Evolutionary conservation across 257 asterid species (phyloP).

Genomic region (Misopates orontium): DNA sequence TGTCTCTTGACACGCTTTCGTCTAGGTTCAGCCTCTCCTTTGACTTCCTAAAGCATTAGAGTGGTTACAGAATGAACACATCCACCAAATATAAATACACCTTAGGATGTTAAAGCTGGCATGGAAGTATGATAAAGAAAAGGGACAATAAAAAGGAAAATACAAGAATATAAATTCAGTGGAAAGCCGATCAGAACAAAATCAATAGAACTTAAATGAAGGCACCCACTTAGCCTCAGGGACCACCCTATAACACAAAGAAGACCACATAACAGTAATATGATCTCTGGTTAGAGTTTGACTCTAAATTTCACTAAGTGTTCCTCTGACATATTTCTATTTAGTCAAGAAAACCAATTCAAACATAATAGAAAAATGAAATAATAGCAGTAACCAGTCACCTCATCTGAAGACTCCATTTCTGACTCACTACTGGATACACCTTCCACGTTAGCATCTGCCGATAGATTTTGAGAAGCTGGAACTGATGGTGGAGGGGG

Average conservation of each 20-base stretch:
- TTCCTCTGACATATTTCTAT: neutral
- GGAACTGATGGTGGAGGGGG: conserved; percentile 47
- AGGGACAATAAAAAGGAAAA: conserved; percentile 12
- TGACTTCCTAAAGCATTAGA: conserved; percentile 51
- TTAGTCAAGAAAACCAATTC: neutral
- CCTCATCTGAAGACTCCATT: conserved; percentile 98
- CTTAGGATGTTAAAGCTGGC: neutral
- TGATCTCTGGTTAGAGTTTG: neutral
- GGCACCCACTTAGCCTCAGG: neutral
- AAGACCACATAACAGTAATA: conserved; percentile 1
- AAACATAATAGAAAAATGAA: conserved; percentile 13
- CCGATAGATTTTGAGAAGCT: conserved; percentile 48
- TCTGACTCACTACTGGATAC: conserved; percentile 76
- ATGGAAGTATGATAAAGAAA: neutral
- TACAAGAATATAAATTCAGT: neutral
- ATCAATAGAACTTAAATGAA: neutral
- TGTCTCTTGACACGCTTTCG: conserved; percentile 67
- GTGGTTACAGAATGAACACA: conserved; percentile 26
- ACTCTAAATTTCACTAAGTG: neutral
- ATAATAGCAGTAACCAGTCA: conserved; percentile 29
- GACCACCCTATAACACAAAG: conserved; percentile 9
- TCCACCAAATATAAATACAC: conserved; percentile 7
- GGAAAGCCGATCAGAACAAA: neutral
- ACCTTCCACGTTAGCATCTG: conserved; percentile 40
- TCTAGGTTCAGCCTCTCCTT: conserved; percentile 42